A percentile compares a stretch with the other conserved stretches of the same genome.
Conservation (phyloP, 176 grass and related monocot genomes). For the Oryza glaberrima region DNA sequence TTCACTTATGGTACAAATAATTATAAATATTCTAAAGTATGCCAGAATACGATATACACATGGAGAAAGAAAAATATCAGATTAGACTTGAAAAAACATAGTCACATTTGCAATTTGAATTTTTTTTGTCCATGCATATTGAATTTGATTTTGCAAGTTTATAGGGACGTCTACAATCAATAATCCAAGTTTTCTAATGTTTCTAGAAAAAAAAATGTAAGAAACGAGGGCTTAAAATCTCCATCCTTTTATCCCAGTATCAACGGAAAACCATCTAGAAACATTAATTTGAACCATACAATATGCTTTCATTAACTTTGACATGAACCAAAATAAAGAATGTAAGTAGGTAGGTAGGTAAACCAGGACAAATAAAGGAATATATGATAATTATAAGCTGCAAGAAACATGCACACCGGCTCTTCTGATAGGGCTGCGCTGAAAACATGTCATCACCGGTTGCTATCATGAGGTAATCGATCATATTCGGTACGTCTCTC, state of each 20-base stretch:
- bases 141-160: background rate
- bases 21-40: too few relatives aligned
- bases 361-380: slow-evolving; percentile 14
- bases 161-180: background rate
- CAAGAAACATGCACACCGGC: slow-evolving; percentile 32
- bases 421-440: background rate
- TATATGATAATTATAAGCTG: background rate
- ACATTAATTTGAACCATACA: background rate
- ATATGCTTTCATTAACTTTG: background rate
- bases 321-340: background rate
- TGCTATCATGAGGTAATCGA: background rate
- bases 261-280: background rate
- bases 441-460: background rate
- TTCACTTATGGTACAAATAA: too few relatives aligned
- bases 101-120: background rate
- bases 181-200: background rate
- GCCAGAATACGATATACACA: too few relatives aligned
- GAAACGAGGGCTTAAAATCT: background rate
- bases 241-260: background rate
- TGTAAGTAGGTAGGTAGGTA: background rate
- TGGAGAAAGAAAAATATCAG: too few relatives aligned
- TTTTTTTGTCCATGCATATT: background rate
- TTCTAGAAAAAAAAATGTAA: background rate
- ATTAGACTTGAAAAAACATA: too few relatives aligned
- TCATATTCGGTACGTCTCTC: background rate